Percentiles rank a stretch among this genome's conserved stretches.
phyloP scores from a whole-genome alignment of 140 eudicot species.

The Stevia rebaudiana region DNA sequence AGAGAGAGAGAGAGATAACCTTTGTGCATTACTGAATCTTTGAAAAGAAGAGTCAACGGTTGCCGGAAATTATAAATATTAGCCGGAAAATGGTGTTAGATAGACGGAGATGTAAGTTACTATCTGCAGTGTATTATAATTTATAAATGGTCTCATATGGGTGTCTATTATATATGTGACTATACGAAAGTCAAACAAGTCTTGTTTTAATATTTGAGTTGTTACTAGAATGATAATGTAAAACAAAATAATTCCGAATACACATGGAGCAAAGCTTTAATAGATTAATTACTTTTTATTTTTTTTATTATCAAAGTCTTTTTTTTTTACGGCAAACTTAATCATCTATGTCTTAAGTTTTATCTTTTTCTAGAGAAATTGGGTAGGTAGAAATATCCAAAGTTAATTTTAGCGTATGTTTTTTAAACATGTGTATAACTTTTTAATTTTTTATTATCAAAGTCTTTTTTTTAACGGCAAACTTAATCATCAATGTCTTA shows the following conservation, averaged over 20 bases:
- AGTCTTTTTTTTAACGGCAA: too few relatives aligned
- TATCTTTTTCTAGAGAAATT: too few relatives aligned
- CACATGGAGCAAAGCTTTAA: not conserved
- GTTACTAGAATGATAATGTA: not conserved
- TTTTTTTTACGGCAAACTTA: too few relatives aligned
- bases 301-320: too few relatives aligned
- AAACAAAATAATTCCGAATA: not conserved
- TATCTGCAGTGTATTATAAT: not conserved
- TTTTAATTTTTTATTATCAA: too few relatives aligned
- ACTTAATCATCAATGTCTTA: too few relatives aligned
- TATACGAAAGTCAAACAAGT: not conserved
- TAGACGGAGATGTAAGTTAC: not conserved
- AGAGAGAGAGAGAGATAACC: not conserved
- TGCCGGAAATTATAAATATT: conserved; percentile 9
- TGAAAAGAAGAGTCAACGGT: not conserved
- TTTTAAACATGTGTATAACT: not conserved
- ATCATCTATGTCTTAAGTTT: too few relatives aligned
- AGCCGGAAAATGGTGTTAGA: conserved; percentile 14
- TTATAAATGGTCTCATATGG: not conserved
- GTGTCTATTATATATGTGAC: not conserved
- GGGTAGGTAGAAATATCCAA: too few relatives aligned
- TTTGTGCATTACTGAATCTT: not conserved
- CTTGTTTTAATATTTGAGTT: not conserved
- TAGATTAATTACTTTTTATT: not conserved
- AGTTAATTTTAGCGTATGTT: too few relatives aligned